Evolutionary conservation across 2,329 filamentous ascomycete genomes (phyloP), one percentile per base, ranked within the genome.

Genomic region (Claviceps sp.): DNA sequence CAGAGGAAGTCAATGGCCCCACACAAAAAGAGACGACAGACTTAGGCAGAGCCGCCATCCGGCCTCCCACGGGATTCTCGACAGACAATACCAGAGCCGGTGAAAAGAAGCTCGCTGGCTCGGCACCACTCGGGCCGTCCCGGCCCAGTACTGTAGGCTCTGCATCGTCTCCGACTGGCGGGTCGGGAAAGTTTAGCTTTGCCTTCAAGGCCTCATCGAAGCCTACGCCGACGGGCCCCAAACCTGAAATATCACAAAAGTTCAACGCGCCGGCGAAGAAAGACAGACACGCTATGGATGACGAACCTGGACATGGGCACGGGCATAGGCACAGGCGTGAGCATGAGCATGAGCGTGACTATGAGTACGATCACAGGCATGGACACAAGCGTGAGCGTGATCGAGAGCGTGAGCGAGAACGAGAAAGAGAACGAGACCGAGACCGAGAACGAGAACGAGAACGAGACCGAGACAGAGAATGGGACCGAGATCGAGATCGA

Each of bases 151-250:
- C 42, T 14, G 14, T 74, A 2, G 75, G 78, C 5, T 72, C 78
- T n/a, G 72, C 77, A n/a, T 64, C 69, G 9, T 64, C 69, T 13
- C 70, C 75, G 37, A 68, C 70, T 4, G 65, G 66, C 16, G 66
- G 69, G 1, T 70, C 72, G 51, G 81, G 81, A 45, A 93, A 91
- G 68, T 94, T 96, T 62, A 94, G 89, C 65, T 97, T 97, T 65
- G 89, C 89, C 1, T 89, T 97, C 67, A 96, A 96, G 65, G 78
- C 83, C 9, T 78, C 85, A 43, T 76, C 74, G 11, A 84, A 84
- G 58, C 70, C 75, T 7, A 67, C 74, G 2, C 70, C 78, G 14
- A 69, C 80, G 8, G 72, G 73, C 13, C 79, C 80, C 3, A 82
- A 84, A 56, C 78, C 76, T 2, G 81, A 84, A 57, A 84, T 84